Percentiles rank a stretch among this genome's conserved stretches.
phyloP scores from a whole-genome alignment of 106 monocot species.

The Dendrobium officinale region DNA sequence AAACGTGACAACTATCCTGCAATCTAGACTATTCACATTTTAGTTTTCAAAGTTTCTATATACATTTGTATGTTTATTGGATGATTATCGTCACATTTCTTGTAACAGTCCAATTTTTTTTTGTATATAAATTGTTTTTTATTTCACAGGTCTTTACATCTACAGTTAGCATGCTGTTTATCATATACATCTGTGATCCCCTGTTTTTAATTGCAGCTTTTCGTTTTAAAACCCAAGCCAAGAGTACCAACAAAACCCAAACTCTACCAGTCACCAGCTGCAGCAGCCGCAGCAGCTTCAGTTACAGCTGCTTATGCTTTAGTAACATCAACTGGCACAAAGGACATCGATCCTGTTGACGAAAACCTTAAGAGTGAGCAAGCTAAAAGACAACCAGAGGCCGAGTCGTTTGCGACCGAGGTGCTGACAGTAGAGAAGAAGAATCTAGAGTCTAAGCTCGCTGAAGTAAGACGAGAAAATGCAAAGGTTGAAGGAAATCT shows the following conservation, averaged over 20 bases:
- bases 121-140: no score
- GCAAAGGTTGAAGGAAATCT: conserved; percentile 41
- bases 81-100: no score
- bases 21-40: no score
- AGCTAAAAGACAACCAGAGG: conserved; percentile 9
- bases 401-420: conserved; percentile 17
- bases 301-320: conserved; percentile 89
- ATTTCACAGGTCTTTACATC: no score
- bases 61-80: no score
- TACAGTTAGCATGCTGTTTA: no score
- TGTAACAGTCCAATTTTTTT: no score
- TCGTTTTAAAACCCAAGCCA: conserved; percentile 59
- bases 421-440: conserved; percentile 36
- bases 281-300: conserved; percentile 94
- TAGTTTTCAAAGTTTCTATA: no score
- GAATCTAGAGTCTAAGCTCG: conserved; percentile 43
- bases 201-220: conserved; percentile 37
- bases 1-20: no score
- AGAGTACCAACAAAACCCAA: conserved; percentile 34
- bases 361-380: conserved; percentile 16
- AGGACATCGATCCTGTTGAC: conserved; percentile 11
- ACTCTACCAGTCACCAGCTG: conserved; percentile 76
- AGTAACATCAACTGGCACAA: conserved; percentile 32
- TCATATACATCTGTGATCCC: no score
- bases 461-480: conserved; percentile 60